Base-by-base conservation (phyloP, 305 asterid genomes). In the Ajuga reptans region DNA sequence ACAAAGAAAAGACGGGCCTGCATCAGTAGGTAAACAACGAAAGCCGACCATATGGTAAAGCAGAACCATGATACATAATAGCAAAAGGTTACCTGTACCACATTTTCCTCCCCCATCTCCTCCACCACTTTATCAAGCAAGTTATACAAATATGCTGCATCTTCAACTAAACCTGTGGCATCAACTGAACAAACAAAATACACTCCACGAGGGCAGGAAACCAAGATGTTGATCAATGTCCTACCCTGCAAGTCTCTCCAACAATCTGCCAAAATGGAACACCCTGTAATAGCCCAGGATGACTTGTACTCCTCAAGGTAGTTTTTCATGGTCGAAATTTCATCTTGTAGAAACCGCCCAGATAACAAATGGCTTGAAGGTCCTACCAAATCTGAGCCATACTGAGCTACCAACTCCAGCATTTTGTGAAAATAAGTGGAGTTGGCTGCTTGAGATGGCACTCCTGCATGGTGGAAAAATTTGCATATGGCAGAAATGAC, bases 71-170 rank as follows among this genome's bases (percentile, higher is more conserved):
- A 64, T 15, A 41, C 33, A 64, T 65, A 66, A 10, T 34, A 50
- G 57, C 52, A 45, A 60, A 69, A 77, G 16, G 52, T 80, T 80
- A 86, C 97, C 95, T 91, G 97, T 73, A 91, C 88, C 4, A 91
- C 93, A 82, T 87, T 87, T 80, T 87, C 96, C 86, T 87, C 96
- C 24, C 97, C 97, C 90, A 86, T 87, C 64, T 89, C 96, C 72
- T 87, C 97, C 56, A 91, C 90, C 77, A 87, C 96, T 77, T 76
- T 87, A 83, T 91, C 95, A 15, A 91, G 93, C 77, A 91, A 76
- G 69, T 81, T 89, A 74, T 79, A 89, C 58, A 89, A 72, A 82
- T 80, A 81, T 49, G 82, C 71, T 36, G 85, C 84, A 71, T 91
- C 91, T n/a, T 84, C 96, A 68, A 87, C 78, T 50, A 81, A 66